Percentiles rank a stretch among this genome's conserved stretches.
phyloP scores from a whole-genome alignment of 2,329 filamentous ascomycete genomes.

The Aspergillus sp. region DNA sequence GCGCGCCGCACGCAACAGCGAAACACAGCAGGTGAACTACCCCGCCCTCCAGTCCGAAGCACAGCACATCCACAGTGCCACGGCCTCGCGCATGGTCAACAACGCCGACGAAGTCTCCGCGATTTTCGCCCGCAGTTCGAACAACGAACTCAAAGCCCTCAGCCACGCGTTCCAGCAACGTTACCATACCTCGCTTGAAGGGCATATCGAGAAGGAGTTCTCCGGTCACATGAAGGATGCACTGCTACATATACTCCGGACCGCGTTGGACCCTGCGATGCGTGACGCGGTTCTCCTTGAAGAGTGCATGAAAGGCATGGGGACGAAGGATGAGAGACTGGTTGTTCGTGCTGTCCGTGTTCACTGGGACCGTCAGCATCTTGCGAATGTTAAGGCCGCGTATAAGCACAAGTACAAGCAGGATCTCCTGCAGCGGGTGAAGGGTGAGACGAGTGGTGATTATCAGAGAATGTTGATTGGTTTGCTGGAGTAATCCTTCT shows the following conservation, averaged over 20 bases:
- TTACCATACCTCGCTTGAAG: constrained; percentile 69
- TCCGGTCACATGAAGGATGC: constrained; percentile 90
- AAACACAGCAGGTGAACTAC: constrained; percentile 70
- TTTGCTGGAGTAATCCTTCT: constrained; percentile 44
- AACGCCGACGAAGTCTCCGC: constrained; percentile 61
- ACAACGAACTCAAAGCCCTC: constrained; percentile 82
- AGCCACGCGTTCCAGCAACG: constrained; percentile 70
- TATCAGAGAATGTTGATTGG: constrained; percentile 76
- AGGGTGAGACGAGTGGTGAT: constrained; percentile 81
- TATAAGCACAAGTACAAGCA: constrained; percentile 71
- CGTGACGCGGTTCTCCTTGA: constrained; percentile 82
- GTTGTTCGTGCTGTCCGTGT: constrained; percentile 73
- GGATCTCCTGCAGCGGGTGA: constrained; percentile 68
- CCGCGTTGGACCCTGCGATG: constrained; percentile 77
- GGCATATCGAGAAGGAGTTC: constrained; percentile 78
- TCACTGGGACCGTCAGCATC: constrained; percentile 77
- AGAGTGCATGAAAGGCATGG: constrained; percentile 79
- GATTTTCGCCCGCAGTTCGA: constrained; percentile 72
- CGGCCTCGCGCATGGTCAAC: constrained; percentile 62
- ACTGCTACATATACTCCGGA: constrained; percentile 73
- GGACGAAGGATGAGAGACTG: constrained; percentile 80
- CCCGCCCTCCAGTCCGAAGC: constrained; percentile 75
- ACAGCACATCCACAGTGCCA: constrained; percentile 72
- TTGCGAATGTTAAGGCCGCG: constrained; percentile 75
- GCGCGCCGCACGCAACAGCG: constrained; percentile 71